A percentile compares a stretch with the other conserved stretches of the same genome.
These are phyloP conservation scores for Pestalotiopsis fici DNA, from an alignment of 2,329 filamentous ascomycete species.

Conservation along the genomic window DNA sequence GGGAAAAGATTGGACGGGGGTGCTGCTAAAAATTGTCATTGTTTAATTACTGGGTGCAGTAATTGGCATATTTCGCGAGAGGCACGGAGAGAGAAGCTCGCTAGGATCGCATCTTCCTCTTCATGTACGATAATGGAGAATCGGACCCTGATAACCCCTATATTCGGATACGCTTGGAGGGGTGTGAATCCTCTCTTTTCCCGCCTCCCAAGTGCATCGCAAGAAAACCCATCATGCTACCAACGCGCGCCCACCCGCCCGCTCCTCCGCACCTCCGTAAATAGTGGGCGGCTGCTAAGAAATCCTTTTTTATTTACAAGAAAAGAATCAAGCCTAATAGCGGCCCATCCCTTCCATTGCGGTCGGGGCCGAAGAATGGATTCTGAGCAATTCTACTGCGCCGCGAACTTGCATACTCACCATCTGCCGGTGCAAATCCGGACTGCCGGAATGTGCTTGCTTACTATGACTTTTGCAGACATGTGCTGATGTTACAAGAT, in stretches of 20 bases:
- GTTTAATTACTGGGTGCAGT: neutral
- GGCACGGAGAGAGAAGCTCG: neutral
- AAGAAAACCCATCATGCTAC: neutral
- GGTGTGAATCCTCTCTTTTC: too few species aligned
- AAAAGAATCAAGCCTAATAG: neutral
- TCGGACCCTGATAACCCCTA: neutral
- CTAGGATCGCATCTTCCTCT: neutral
- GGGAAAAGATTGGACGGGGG: neutral
- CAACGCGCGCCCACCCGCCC: neutral
- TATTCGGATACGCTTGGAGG: neutral
- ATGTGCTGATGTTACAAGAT: neutral
- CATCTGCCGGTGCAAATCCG: neutral
- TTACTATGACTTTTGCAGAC: neutral
- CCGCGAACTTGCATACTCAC: neutral
- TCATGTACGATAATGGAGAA: neutral
- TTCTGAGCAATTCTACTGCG: neutral
- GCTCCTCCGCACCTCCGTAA: too few species aligned
- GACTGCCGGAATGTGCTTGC: neutral
- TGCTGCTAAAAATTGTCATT: neutral
- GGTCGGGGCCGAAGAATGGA: neutral
- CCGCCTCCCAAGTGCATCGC: neutral
- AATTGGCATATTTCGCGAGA: neutral
- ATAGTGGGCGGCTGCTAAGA: neutral
- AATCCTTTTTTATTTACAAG: neutral
- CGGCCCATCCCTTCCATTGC: neutral